A percentile compares a stretch with the other conserved stretches of the same genome.
Evolutionary conservation across 83 land plant genomes (phyloP).

Genomic region (Diphasiastrum complanatum): DNA sequence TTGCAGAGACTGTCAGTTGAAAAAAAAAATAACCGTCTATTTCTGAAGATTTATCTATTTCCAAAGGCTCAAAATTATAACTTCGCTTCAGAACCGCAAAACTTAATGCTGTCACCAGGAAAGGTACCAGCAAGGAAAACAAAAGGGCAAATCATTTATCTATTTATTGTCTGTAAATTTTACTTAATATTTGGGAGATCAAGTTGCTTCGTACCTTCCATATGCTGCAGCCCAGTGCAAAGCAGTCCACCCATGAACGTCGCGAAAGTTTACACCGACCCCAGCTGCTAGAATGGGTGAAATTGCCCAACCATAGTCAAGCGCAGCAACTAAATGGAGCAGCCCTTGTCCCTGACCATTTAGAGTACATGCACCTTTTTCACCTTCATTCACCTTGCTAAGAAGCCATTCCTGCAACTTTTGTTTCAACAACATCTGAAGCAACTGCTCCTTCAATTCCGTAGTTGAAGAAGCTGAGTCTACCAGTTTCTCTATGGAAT

Average conservation of each 20-base stretch:
- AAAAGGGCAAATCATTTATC: no score
- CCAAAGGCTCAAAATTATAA: no score
- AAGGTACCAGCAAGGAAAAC: no score
- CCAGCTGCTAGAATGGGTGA: slow-evolving; percentile 47
- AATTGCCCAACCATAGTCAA: slow-evolving; percentile 80
- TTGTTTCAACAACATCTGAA: slow-evolving; percentile 56
- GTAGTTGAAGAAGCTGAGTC: slow-evolving; percentile 28
- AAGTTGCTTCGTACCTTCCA: slow-evolving; percentile 51
- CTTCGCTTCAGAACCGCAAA: no score
- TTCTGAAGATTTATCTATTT: no score
- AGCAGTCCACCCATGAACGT: slow-evolving; percentile 84
- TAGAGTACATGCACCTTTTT: slow-evolving; percentile 26
- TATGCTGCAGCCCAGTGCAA: slow-evolving; percentile 84
- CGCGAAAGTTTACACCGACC: slow-evolving; percentile 74
- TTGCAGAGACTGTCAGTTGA: no score
- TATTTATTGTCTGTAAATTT: no score
- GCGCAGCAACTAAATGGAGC: slow-evolving; percentile 64
- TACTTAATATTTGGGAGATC: neutral
- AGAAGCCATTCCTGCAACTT: slow-evolving; percentile 50
- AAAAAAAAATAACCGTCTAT: no score
- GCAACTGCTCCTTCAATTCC: slow-evolving; percentile 35
- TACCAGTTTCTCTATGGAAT: slow-evolving; percentile 31
- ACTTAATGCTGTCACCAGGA: no score
- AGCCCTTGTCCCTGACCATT: slow-evolving; percentile 67
- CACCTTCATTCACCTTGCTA: slow-evolving; percentile 13